Conservation (phyloP, 1,139 yeast species). For the Protomyces lactucae-debilis region DNA sequence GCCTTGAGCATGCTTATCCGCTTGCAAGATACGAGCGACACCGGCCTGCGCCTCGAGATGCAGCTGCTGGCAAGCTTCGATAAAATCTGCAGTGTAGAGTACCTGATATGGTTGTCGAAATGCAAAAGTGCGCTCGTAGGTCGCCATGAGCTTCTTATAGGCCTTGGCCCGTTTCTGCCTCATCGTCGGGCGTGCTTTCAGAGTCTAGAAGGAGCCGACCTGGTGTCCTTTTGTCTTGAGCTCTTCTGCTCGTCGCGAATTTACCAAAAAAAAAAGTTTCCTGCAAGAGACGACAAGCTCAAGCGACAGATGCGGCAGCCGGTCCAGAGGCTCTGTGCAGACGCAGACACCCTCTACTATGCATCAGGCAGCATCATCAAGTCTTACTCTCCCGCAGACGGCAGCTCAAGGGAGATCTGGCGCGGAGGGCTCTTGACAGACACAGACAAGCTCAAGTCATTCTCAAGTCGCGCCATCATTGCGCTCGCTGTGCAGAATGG, state of each 20-base stretch:
- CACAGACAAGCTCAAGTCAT: slow-evolving; percentile 7
- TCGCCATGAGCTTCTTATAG: slow-evolving; percentile 85
- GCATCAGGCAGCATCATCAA: slow-evolving; percentile 10
- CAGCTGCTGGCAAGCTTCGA: slow-evolving; percentile 59
- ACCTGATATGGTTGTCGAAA: slow-evolving; percentile 94
- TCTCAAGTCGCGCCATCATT: slow-evolving; percentile 9
- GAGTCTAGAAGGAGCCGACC: background rate
- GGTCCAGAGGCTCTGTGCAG: slow-evolving; percentile 7
- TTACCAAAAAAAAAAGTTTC: background rate
- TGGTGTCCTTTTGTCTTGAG: background rate
- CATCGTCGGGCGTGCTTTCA: slow-evolving; percentile 46
- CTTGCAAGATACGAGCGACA: slow-evolving; percentile 50
- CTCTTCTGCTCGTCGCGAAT: background rate
- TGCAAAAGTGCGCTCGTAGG: slow-evolving; percentile 76
- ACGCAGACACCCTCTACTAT: slow-evolving; percentile 9
- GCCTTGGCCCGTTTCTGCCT: slow-evolving; percentile 94
- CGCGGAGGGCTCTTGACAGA: slow-evolving; percentile 1
- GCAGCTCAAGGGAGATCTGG: slow-evolving; percentile 1
- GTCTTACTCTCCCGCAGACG: background rate
- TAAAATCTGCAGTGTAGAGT: slow-evolving; percentile 69
- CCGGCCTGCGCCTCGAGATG: slow-evolving; percentile 73
- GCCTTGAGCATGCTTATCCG: slow-evolving; percentile 56
- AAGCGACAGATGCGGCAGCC: slow-evolving; percentile 10
- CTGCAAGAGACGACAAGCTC: background rate
- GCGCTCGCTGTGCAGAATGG: slow-evolving; percentile 1